Percentiles rank a stretch among this genome's conserved stretches.
Evolutionary conservation across 305 asterid genomes (phyloP).

Genomic region (Plantago lanceolata): DNA sequence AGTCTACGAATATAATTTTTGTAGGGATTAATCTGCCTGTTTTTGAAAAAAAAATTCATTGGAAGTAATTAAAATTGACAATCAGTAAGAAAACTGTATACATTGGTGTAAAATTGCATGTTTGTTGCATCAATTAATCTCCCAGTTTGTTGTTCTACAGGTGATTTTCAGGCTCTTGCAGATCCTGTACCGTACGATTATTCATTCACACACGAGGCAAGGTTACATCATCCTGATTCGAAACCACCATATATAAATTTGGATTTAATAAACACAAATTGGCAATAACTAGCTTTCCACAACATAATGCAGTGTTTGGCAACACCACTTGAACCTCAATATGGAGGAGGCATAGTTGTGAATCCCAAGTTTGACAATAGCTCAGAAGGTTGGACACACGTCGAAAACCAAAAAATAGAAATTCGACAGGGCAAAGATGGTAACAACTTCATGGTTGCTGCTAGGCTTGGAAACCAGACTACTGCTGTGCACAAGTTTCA

Average conservation of each 20-base stretch:
- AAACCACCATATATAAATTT: too few relatives aligned
- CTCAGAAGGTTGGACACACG: constrained; percentile 15
- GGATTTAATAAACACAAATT: neutral
- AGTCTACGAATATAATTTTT: too few relatives aligned
- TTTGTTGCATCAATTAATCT: too few relatives aligned
- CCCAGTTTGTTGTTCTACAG: neutral
- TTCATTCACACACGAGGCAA: constrained; percentile 32
- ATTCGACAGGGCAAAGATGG: constrained; percentile 10
- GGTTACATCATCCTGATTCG: neutral
- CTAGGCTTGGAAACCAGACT: neutral
- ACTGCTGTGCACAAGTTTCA: constrained; percentile 7
- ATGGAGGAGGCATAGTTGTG: constrained; percentile 23
- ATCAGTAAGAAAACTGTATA: too few relatives aligned
- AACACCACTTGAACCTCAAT: constrained; percentile 24
- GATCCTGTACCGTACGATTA: constrained; percentile 39
- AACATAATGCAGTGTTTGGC: constrained; percentile 18
- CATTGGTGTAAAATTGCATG: neutral
- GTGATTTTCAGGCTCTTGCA: constrained; percentile 8
- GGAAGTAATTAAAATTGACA: too few relatives aligned
- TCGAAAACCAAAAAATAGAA: constrained; percentile 15
- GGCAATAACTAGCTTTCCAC: neutral
- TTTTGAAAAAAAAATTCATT: too few relatives aligned
- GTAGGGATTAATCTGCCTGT: too few relatives aligned
- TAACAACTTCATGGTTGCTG: constrained; percentile 21
- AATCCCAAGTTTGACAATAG: constrained; percentile 17